phyloP scores from a whole-genome alignment of 768 basidiomycete genomes.

The Multifurca ochricompacta region DNA sequence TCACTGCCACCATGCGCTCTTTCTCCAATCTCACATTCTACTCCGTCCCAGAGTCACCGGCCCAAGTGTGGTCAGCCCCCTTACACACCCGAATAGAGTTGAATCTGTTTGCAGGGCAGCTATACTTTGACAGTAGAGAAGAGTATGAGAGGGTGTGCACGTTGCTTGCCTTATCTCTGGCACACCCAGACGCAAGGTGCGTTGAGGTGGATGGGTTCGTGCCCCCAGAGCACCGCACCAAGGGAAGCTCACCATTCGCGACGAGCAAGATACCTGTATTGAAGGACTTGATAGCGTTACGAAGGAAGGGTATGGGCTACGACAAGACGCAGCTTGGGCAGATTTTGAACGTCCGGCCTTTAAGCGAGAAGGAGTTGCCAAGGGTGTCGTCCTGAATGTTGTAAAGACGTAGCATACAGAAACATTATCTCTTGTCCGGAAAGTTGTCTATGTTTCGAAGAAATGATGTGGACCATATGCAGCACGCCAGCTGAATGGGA shows the following conservation, averaged over 20 bases:
- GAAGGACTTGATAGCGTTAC: not conserved
- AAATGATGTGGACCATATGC: too few relatives aligned
- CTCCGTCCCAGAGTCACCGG: not conserved
- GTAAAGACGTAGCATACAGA: too few relatives aligned
- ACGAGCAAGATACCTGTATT: not conserved
- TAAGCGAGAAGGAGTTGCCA: too few relatives aligned
- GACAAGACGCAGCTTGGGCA: conserved; percentile 4
- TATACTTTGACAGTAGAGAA: not conserved
- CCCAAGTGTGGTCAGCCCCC: not conserved
- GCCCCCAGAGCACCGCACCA: not conserved
- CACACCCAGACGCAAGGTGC: not conserved
- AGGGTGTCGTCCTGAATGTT: too few relatives aligned
- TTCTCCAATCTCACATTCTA: not conserved
- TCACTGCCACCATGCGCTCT: not conserved
- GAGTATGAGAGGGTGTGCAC: not conserved
- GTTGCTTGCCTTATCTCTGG: not conserved
- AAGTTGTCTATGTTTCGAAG: too few relatives aligned
- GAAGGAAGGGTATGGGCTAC: conserved; percentile 12
- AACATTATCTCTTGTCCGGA: too few relatives aligned
- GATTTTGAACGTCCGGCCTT: not conserved
- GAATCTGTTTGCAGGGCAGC: conserved; percentile 1
- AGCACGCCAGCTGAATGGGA: too few relatives aligned
- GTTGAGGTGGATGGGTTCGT: conserved; percentile 4
- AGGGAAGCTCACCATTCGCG: not conserved
- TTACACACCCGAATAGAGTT: not conserved